Conservation (phyloP, 2,329 filamentous ascomycete genomes). For the Diaporthe ampelina region DNA sequence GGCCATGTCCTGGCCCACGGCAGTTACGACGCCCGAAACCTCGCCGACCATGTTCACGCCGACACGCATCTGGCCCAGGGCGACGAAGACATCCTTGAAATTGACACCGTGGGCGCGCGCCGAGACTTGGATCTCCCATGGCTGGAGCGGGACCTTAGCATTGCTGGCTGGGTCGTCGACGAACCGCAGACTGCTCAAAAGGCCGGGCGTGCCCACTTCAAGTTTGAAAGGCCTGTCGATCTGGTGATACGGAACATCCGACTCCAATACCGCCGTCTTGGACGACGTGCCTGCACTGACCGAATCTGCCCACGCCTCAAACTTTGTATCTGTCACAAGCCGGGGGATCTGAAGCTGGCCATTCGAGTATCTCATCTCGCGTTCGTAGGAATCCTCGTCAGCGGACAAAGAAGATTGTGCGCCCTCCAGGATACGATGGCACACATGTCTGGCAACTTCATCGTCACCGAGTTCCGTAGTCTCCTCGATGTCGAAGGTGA, state of each 20-base stretch:
- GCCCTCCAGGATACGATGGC: neutral
- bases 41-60: constrained; percentile 51
- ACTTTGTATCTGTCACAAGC: constrained; percentile 36
- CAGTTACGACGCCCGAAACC: constrained; percentile 50
- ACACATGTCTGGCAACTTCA: neutral
- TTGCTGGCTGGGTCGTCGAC: constrained; percentile 37
- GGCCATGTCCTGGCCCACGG: constrained; percentile 48
- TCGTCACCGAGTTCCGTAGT: neutral
- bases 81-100: constrained; percentile 54
- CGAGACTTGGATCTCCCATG: constrained; percentile 44
- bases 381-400: neutral
- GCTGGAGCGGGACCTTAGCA: constrained; percentile 37
- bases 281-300: neutral
- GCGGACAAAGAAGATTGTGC: neutral
- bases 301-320: constrained; percentile 36
- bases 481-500: constrained; percentile 15
- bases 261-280: neutral
- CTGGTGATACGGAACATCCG: constrained; percentile 30
- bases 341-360: constrained; percentile 39
- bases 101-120: constrained; percentile 49
- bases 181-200: constrained; percentile 41
- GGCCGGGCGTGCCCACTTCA: constrained; percentile 36
- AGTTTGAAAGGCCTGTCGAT: constrained; percentile 30
- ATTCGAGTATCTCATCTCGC: constrained; percentile 15
- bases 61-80: constrained; percentile 50